Evolutionary conservation across 2,329 filamentous ascomycete species (phyloP), one percentile per base, ranked within the genome.

Genomic region (Colletotrichum salicis): DNA sequence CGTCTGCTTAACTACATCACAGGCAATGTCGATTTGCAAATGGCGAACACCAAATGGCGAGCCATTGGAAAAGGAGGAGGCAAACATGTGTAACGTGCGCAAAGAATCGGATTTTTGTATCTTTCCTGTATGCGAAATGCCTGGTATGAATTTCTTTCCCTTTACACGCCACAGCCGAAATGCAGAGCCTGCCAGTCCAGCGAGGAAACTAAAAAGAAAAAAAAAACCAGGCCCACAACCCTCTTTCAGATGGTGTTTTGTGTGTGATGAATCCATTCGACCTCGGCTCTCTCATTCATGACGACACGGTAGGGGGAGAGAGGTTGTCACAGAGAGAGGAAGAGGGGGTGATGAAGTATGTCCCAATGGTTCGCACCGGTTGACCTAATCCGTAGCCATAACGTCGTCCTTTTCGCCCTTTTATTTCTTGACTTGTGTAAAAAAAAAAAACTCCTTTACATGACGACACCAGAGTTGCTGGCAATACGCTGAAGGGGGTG

Each of bases 381-480:
- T 72, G 70, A 72, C 70, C 70, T 72, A 72, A 72, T 72, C 70
- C 70, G 70, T 72, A 72, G 70, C 70, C 72, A 70, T 72, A 72
- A 70, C 70, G 71, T 72, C 72, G 67, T 67, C 71, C 67, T 67
- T 67, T 70, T 69, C 72, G 70, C 72, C 67, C 69, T 68, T 72
- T 72, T 72, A 62, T 58, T 72, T 52, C 65, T 68, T 72, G 61
- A 66, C 67, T 66, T 65, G 35, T 58, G 48, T 74, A 72, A 66
- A 72, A 71, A 72, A 66, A 72, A 71, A 71, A 71, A 72, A 62
- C 58, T 64, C 66, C 79, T 89, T 97, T 94, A 99, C 96, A 99
- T 99, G 86, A 99, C 96, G 84, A 99, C 96, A 92, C 96, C 96
- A 75, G 96, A 97, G 94, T 99, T 99, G 91, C 92, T 95, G 86